Percentiles rank a stretch among this genome's conserved stretches.
Conservation (phyloP, 768 basidiomycete genomes). For the Tephrocybe sp. region DNA sequence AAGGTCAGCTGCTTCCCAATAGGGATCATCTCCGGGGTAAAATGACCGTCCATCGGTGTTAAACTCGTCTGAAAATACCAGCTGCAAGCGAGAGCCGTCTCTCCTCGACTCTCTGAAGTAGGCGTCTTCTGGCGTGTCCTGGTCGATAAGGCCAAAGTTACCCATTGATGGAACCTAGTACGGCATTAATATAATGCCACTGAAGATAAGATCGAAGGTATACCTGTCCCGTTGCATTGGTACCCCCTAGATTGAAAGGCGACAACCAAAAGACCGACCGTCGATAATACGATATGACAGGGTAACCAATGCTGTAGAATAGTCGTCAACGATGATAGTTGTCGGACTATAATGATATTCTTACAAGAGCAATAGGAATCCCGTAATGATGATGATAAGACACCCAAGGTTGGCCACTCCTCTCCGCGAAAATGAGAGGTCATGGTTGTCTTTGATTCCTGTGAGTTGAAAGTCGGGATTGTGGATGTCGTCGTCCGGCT, state of each 20-base stretch:
- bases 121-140: constrained; percentile 57
- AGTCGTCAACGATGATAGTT: too few relatives aligned
- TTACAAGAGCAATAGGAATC: constrained; percentile 60
- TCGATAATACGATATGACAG: constrained; percentile 31
- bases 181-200: neutral
- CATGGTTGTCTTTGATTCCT: constrained; percentile 30
- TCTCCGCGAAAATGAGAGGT: constrained; percentile 52
- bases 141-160: constrained; percentile 57
- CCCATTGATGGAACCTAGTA: constrained; percentile 64
- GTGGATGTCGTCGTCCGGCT: constrained; percentile 74
- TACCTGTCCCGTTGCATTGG: constrained; percentile 69
- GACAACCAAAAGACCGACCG: neutral
- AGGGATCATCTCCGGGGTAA: constrained; percentile 84
- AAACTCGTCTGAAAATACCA: constrained; percentile 85
- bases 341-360: too few relatives aligned
- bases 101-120: constrained; percentile 53
- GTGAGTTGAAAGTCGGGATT: constrained; percentile 48
- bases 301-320: constrained; percentile 46
- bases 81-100: constrained; percentile 53
- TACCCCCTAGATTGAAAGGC: constrained; percentile 46
- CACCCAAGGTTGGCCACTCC: constrained; percentile 76
- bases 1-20: constrained; percentile 78
- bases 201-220: constrained; percentile 21
- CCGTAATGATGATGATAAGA: constrained; percentile 50
- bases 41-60: constrained; percentile 74